Base-by-base conservation (phyloP, 2,329 filamentous ascomycete species). In the Anisogramma anomala region DNA sequence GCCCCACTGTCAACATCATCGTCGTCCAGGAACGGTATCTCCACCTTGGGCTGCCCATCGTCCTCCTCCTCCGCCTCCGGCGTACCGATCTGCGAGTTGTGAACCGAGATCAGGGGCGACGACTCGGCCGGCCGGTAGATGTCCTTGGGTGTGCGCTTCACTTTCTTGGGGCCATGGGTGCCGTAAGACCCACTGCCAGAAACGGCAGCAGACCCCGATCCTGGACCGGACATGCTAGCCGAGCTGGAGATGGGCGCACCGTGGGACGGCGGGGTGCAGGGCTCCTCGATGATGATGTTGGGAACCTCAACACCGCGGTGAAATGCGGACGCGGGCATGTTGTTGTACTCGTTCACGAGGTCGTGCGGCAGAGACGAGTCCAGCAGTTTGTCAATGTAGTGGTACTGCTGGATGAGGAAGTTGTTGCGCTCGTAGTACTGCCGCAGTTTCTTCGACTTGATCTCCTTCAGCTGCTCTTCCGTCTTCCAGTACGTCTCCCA, bases 281-380 rank as follows among this genome's bases (percentile, higher is more conserved):
- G 62, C 55, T 87, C 82, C 55, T 91, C 85, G n/a, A 69, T 63
- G 50, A 91, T 91, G 9, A 84, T 87, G 23, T 74, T 68, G 2
- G 85, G 83, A 6, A 86, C 72, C 50, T 77, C 72, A 43, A 74
- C 55, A 36, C 66, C 64, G 33, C 67, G 67, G 35, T 66, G 67
- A 48, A 74, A 69, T 18, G 68, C 68, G 28, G 67, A 71, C 15
- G 67, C 67, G 32, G 74, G 67, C 36, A 77, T 66, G 48, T 81
- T 67, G 49, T 79, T 79, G 60, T 94, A 95, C 60, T 95, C 88
- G 55, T 93, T 88, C 43, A 96, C 78, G 33, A 96, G 68, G 53
- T 89, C 81, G 55, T 94, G 88, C 2, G 88, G 88, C n/a, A 94
- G 74, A 22, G 85, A 88, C 7, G 86, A 94, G 62, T 94, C 87